These are phyloP conservation scores for Podospora comata DNA, from an alignment of 495 filamentous ascomycete species.

Conservation along the genomic window DNA sequence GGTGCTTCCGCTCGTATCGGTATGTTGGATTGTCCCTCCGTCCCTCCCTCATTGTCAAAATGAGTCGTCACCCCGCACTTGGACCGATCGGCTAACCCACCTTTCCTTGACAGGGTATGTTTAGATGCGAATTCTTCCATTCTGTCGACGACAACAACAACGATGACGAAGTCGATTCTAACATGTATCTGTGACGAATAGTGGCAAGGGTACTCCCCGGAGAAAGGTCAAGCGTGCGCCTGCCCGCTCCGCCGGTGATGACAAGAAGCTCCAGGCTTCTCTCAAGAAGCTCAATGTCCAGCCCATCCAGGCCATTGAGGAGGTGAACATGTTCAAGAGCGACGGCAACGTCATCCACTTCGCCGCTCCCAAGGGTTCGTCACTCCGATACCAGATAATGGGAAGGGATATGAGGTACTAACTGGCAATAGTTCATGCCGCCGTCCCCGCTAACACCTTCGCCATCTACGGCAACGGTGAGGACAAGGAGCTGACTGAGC, in stretches of 20 bases:
- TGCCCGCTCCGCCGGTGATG: slow-evolving; percentile 83
- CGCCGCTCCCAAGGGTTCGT: slow-evolving; percentile 87
- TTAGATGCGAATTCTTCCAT: slow-evolving; percentile 2
- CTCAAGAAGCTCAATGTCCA: slow-evolving; percentile 95
- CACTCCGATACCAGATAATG: not conserved
- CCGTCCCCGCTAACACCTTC: slow-evolving; percentile 94
- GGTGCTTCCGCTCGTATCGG: slow-evolving; percentile 73
- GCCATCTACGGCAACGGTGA: slow-evolving; percentile 98
- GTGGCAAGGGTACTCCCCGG: slow-evolving; percentile 96
- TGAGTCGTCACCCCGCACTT: slow-evolving; percentile 13
- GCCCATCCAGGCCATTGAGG: slow-evolving; percentile 98
- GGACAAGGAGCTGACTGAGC: slow-evolving; percentile 99
- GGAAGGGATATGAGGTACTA: not conserved
- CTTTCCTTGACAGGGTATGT: slow-evolving; percentile 29
- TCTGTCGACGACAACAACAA: slow-evolving; percentile 1
- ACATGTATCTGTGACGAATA: slow-evolving; percentile 33
- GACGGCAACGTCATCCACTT: slow-evolving; percentile 99
- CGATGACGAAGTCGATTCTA: not conserved
- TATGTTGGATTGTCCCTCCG: slow-evolving; percentile 46
- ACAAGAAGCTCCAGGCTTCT: slow-evolving; percentile 97
- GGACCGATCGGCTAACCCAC: slow-evolving; percentile 23
- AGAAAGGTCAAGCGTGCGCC: slow-evolving; percentile 98
- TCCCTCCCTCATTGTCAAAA: not conserved
- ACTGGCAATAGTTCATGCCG: slow-evolving; percentile 73
- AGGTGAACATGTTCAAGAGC: slow-evolving; percentile 99